Conservation (phyloP, 768 basidiomycete genomes). For the Suillus plorans region DNA sequence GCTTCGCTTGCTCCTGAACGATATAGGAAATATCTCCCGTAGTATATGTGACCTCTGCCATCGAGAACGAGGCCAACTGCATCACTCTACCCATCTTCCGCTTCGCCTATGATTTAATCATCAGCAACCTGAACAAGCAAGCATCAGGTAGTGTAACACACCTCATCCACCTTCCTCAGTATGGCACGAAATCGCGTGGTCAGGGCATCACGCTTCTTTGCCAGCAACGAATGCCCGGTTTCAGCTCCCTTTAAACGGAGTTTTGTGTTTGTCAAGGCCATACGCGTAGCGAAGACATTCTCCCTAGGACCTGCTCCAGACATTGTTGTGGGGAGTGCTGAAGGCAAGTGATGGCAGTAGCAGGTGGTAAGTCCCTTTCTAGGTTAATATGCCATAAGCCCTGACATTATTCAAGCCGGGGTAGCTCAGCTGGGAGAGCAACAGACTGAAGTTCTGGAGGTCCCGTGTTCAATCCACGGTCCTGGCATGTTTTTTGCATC, state of each 20-base stretch:
- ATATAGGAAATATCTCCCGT: constrained; percentile 98
- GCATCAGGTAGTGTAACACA: constrained; percentile 33
- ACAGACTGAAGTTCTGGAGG: constrained; percentile 72
- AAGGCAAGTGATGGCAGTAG: not conserved
- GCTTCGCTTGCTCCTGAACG: constrained; percentile 93
- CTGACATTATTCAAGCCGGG: constrained; percentile 36
- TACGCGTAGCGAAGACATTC: constrained; percentile 94
- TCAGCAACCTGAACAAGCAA: constrained; percentile 16
- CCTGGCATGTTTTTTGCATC: constrained; percentile 51
- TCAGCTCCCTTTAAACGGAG: constrained; percentile 87
- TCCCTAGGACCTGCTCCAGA: constrained; percentile 89
- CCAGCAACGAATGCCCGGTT: constrained; percentile 91
- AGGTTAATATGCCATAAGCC: not conserved
- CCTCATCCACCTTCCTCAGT: constrained; percentile 96
- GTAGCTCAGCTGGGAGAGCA: constrained; percentile 79
- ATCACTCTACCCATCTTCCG: constrained; percentile 99
- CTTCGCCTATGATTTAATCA: constrained; percentile 68
- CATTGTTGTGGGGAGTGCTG: constrained; percentile 48
- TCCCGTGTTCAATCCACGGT: constrained; percentile 81
- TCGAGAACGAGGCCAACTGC: constrained; percentile 98
- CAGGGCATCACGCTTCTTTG: constrained; percentile 97
- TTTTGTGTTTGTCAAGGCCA: constrained; percentile 95
- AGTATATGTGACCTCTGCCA: constrained; percentile 98
- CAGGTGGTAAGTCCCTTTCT: not conserved
- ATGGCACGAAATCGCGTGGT: constrained; percentile 94